Evolutionary conservation across 2,329 filamentous ascomycete species (phyloP), one percentile per base, ranked within the genome.

Genomic region (Zalaria obscura): DNA sequence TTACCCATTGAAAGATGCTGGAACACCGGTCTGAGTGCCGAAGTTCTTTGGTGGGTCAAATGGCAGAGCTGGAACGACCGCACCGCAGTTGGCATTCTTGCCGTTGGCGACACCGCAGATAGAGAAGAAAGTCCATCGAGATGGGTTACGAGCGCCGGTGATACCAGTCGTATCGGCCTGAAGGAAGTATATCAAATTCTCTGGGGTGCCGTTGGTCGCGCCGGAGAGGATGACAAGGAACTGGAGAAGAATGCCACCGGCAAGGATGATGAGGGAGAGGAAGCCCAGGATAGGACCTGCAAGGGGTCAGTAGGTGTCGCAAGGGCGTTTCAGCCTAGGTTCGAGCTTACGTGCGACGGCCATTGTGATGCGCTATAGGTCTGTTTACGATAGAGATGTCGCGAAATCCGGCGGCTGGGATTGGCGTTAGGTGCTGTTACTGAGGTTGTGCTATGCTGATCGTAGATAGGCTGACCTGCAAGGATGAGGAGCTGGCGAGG

Each of bases 121-220:
- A 60, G 83, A 80, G 70, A 93, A 91, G 65, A 82, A 93, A 31
- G 87, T 93, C 89, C 89, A 96, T 65, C 89, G 79, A 8, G 85
- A 80, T 11, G 67, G 66, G 47, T 69, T 67, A 36, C 61, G 59
- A 39, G 69, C 47, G 40, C 79, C 75, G 8, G 85, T 80, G 38
- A 40, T 47, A 38, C 79, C 78, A 28, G 65, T 67, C 1, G 88
- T 94, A 56, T 83, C 73, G 53, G 84, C 84, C 56, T 81, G 71
- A 28, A 96, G 76, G 69, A 95, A 94, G 64, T 86, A 95, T 49
- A 87, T 86, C 45, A 78, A 66, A 60, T 82, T 75, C 42, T 93
- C 67, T 2, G 79, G 78, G 9, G 54, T 64, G 35, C 55, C 58
- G 52, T 76, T 66, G 43, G 66, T 62, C 2, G 45, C 42, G 45